Evolutionary conservation across 2,329 filamentous ascomycete species (phyloP), one percentile per base, ranked within the genome.

Genomic region (Cryoendolithus antarcticus): DNA sequence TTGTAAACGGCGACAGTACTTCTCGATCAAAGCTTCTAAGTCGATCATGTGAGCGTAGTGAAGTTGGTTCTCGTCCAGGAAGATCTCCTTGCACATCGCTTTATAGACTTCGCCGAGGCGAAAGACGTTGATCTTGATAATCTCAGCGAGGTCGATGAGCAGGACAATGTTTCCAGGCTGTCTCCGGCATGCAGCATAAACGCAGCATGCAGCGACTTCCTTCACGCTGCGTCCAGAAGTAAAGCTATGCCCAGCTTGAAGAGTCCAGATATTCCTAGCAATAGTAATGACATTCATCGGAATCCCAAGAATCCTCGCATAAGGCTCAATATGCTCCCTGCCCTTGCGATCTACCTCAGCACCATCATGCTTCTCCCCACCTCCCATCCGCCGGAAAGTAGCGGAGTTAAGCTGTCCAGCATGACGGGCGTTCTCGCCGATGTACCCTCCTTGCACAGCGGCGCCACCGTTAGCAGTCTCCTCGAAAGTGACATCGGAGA

Each of bases 101-200:
- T 93, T 93, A 70, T 93, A 96, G 21, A 85, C 83, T 45, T 84
- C 80, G 32, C 91, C 91, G 10, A 98, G 72, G 46, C 84, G 81
- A 63, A 93, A 98, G 19, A 98, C 89, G 50, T 95, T 94, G 56
- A 91, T 76, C 65, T 71, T 50, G n/a, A 80, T 64, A 32, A 89
- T 71, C 57, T 98, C 91, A 9, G 91, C 85, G 56, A 98, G 77
- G 58, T 98, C 91, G 58, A 98, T 95, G 32, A 98, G 72, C 81
- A 98, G 88, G 49, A 91, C 72, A 32, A 80, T 82, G 56, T 91
- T 93, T 19, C 80, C 78, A 32, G 76, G 74, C 45, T 84, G 77
- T 39, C 81, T 76, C 45, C 91, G 78, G 55, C 86, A 93, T 10
- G 86, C 86, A 40, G 85, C 81, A 52, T 96, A 98, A 24, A 98